Conservation (phyloP, 2,329 filamentous ascomycete species). For the Fusarium lyarnte region DNA sequence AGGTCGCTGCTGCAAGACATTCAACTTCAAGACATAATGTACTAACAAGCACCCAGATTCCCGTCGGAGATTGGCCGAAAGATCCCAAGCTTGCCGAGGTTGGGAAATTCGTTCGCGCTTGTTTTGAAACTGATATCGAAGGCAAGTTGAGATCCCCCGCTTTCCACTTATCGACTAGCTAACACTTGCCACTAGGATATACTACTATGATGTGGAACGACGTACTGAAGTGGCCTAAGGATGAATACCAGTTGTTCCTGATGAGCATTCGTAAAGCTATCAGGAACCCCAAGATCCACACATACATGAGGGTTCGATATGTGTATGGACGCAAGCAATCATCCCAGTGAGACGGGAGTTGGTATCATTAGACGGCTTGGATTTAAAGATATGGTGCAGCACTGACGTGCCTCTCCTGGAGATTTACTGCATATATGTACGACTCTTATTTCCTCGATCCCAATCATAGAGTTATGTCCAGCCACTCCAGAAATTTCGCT, state of each 20-base stretch:
- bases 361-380: no score
- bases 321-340: conserved; percentile 29
- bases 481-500: no score
- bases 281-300: conserved; percentile 26
- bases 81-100: conserved; percentile 25
- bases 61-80: conserved; percentile 30
- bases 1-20: neutral
- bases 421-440: neutral
- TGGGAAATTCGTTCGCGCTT: conserved; percentile 21
- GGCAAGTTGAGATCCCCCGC: neutral
- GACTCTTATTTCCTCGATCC: no score
- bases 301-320: conserved; percentile 33
- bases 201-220: conserved; percentile 29
- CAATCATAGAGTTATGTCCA: no score
- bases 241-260: conserved; percentile 36
- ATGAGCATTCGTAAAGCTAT: conserved; percentile 31
- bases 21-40: rapidly evolving
- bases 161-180: rapidly evolving
- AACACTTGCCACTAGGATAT: neutral
- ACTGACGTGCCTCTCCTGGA: no score
- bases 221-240: conserved; percentile 30
- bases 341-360: neutral
- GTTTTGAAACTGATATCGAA: conserved; percentile 31
- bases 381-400: neutral
- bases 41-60: neutral